Conservation (phyloP, 148 eudicot species). For the Euryodendron excelsum region DNA sequence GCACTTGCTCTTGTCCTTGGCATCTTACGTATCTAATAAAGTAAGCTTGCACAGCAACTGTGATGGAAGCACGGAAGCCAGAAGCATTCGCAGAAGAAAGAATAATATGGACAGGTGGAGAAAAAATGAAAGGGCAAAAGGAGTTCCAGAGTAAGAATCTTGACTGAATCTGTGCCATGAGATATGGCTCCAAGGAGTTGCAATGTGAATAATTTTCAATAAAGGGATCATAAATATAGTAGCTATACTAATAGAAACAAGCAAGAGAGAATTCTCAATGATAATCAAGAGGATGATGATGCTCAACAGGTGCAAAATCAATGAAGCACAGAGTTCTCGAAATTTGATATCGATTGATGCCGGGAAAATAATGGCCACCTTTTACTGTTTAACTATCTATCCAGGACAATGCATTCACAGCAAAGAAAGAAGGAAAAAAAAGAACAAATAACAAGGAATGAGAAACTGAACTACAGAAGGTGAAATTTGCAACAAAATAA, state of each 20-base stretch:
- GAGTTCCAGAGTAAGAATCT: slow-evolving; percentile 65
- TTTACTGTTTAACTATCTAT: slow-evolving; percentile 36
- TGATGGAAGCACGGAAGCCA: slow-evolving; percentile 68
- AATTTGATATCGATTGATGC: slow-evolving; percentile 30
- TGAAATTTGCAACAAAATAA: background rate
- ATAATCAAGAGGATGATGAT: slow-evolving; percentile 51
- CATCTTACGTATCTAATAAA: slow-evolving; percentile 56
- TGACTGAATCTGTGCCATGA: slow-evolving; percentile 73
- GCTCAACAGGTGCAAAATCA: slow-evolving; percentile 56
- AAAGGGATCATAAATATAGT: slow-evolving; percentile 13
- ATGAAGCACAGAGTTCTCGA: slow-evolving; percentile 45
- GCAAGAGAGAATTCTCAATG: slow-evolving; percentile 51
- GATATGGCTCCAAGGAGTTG: slow-evolving; percentile 60
- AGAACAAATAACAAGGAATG: slow-evolving; percentile 29
- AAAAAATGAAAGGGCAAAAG: slow-evolving; percentile 68
- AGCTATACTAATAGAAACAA: slow-evolving; percentile 44
- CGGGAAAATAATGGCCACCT: slow-evolving; percentile 34
- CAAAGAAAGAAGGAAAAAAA: slow-evolving; percentile 24
- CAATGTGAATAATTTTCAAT: slow-evolving; percentile 43
- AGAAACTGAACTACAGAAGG: slow-evolving; percentile 29
- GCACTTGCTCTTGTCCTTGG: slow-evolving; percentile 67
- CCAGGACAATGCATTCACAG: slow-evolving; percentile 38
- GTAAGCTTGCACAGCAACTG: slow-evolving; percentile 59
- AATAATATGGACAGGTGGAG: slow-evolving; percentile 58
- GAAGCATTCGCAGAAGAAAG: slow-evolving; percentile 72